Conservation (phyloP, 2,329 filamentous ascomycete genomes). For the Colletotrichum falcatum region DNA sequence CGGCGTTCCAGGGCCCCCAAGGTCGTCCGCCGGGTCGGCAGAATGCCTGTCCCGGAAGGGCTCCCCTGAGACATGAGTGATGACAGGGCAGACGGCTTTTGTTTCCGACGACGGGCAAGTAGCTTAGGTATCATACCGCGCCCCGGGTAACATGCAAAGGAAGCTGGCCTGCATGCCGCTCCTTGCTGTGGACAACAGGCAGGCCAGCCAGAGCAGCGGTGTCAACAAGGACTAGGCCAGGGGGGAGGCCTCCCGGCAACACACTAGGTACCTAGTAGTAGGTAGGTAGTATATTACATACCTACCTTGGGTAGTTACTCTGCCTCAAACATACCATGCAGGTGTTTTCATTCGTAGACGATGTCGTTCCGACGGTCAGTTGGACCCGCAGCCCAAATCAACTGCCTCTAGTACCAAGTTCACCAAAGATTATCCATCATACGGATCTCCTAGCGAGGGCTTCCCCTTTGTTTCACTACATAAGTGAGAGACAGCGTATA, state of each 20-base stretch:
- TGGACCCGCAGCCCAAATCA: neutral
- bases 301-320: neutral
- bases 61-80: slow-evolving; percentile 34
- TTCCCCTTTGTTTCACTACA: neutral
- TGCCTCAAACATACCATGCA: too few relatives aligned
- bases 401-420: neutral
- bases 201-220: slow-evolving; percentile 33
- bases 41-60: slow-evolving; percentile 24
- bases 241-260: slow-evolving; percentile 13
- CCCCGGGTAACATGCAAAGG: neutral
- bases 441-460: neutral
- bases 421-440: neutral
- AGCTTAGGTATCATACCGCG: neutral
- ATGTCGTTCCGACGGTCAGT: neutral
- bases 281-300: too few relatives aligned
- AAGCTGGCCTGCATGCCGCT: too few relatives aligned
- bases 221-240: slow-evolving; percentile 22
- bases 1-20: slow-evolving; percentile 7
- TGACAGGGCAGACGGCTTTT: slow-evolving; percentile 31
- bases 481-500: slow-evolving; percentile 9
- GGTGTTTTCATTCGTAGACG: too few relatives aligned
- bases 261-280: neutral
- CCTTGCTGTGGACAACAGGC: slow-evolving; percentile 22
- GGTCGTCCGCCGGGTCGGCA: slow-evolving; percentile 12
- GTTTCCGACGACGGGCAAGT: slow-evolving; percentile 24